Base-by-base conservation (phyloP, 2,329 filamentous ascomycete genomes). In the Bipolaris oryzae region DNA sequence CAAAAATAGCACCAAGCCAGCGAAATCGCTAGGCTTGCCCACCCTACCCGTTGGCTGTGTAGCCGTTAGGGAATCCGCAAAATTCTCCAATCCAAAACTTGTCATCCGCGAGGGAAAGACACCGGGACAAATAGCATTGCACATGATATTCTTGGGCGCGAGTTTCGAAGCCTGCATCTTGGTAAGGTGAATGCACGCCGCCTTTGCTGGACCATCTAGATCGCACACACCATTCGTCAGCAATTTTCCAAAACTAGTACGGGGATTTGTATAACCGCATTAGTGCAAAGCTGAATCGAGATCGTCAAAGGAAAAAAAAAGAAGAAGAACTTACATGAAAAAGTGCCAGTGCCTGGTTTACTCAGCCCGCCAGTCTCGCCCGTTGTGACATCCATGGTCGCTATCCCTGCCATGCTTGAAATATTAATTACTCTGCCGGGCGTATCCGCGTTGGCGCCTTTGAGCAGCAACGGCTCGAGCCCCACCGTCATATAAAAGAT, bases 81-180 rank as follows among this genome's bases (percentile, higher is more conserved):
- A 83, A 51, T 80, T 78, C 31, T 81, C 71, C 43, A 86, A 72
- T 0, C 82, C 83, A 31, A 80, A 82, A n/a, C 76, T 78, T 61
- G 83, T 84, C 82, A 84, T 84, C 44, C 82, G 81, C 28, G 79
- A 81, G 42, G 82, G 76, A 61, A 84, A 84, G 13, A 78, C 76
- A n/a, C 77, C 77, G 0, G 74, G 77, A 59, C 76, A 78, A 45
- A 79, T 72, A 35, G 73, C 73, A 50, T 80, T 82, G 57, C 78
- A 82, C 78, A 80, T 83, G 65, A 84, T 82, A 58, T 84, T 81
- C 57, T 81, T 77, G 28, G 76, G 77, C 11, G 81, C 81, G 45
- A 84, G 72, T 58, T 84, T 82, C 18, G 78, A 79, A 16, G 82
- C 81, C 43, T 81, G 76, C 46, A 82, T 77, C 38, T 82, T 79